These are phyloP conservation scores for Nakazawaea wyomingensis DNA, from an alignment of 805 yeast species.

Conservation along the genomic window DNA sequence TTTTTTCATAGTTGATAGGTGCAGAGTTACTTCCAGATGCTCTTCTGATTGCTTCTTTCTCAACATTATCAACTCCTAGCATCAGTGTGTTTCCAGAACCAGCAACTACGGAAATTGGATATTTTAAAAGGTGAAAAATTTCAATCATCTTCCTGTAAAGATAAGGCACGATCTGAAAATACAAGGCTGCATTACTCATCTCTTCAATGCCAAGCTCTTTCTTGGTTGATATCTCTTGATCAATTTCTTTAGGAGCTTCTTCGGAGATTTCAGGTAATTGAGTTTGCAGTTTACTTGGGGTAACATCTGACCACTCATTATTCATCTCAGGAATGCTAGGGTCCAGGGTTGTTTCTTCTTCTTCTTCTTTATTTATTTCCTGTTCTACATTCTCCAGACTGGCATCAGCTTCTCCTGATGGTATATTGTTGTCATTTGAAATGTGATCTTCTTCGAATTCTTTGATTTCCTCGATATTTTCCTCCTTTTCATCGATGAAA, in stretches of 20 bases:
- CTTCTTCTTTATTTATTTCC: neutral
- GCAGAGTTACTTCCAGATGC: neutral
- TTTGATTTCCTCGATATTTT: neutral
- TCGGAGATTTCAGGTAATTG: too few species aligned
- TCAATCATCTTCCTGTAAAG: conserved; percentile 23
- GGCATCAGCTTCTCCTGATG: conserved; percentile 22
- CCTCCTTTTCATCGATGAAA: conserved; percentile 31
- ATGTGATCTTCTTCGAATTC: neutral
- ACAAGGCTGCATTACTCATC: conserved; percentile 27
- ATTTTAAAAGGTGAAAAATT: conserved; percentile 20
- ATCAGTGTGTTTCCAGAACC: conserved; percentile 14
- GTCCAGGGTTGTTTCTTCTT: neutral
- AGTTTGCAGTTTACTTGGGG: conserved; percentile 1
- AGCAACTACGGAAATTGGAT: conserved; percentile 19
- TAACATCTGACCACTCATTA: conserved; percentile 7
- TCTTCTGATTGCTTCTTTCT: neutral
- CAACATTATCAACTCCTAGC: neutral
- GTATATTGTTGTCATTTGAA: conserved; percentile 2
- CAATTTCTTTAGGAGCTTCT: neutral
- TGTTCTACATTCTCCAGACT: conserved; percentile 18
- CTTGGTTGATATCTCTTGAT: neutral
- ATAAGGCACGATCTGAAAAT: conserved; percentile 31
- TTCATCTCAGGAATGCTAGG: neutral
- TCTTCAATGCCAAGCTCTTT: conserved; percentile 4
- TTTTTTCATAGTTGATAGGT: conserved; percentile 24